Conservation (phyloP, 1,284 basidiomycete genomes). For the Ustilago trichophora region DNA sequence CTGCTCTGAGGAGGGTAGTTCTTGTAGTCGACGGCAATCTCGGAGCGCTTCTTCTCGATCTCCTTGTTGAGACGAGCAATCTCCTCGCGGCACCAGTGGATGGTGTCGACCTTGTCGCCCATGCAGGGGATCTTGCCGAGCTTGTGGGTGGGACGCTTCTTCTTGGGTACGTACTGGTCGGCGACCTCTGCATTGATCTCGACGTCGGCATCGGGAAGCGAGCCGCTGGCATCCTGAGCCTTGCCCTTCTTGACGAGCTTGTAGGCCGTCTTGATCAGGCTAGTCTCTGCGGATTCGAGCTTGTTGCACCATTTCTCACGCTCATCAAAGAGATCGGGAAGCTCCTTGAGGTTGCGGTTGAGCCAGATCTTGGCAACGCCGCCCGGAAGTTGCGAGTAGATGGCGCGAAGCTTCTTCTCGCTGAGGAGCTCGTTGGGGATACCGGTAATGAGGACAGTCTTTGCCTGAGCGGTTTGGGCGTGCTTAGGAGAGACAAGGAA, state of each 20-base stretch:
- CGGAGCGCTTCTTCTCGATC: slow-evolving; percentile 72
- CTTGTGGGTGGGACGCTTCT: slow-evolving; percentile 78
- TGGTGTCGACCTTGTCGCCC: slow-evolving; percentile 80
- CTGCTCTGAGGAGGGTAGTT: slow-evolving; percentile 71
- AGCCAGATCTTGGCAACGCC: slow-evolving; percentile 90
- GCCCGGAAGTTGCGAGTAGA: slow-evolving; percentile 82
- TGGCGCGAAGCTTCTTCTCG: slow-evolving; percentile 73
- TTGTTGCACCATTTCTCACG: slow-evolving; percentile 78
- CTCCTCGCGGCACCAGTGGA: slow-evolving; percentile 81
- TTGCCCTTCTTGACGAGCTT: slow-evolving; percentile 70
- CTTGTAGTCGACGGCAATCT: slow-evolving; percentile 72
- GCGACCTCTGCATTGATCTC: slow-evolving; percentile 55
- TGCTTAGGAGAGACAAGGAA: slow-evolving; percentile 82
- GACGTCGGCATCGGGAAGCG: slow-evolving; percentile 35
- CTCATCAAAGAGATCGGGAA: slow-evolving; percentile 83
- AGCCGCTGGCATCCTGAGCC: slow-evolving; percentile 45
- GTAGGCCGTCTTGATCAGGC: slow-evolving; percentile 77
- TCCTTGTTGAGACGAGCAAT: slow-evolving; percentile 71
- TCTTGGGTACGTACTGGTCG: slow-evolving; percentile 59
- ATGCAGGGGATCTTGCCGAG: slow-evolving; percentile 73
- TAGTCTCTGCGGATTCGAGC: slow-evolving; percentile 84
- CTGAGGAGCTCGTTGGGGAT: slow-evolving; percentile 81
- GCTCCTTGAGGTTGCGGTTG: slow-evolving; percentile 80
- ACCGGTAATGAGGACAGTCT: slow-evolving; percentile 87
- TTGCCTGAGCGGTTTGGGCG: slow-evolving; percentile 79